These are phyloP conservation scores for Citrus sp. DNA, from an alignment of 345 rosid genomes.

Conservation along the genomic window DNA sequence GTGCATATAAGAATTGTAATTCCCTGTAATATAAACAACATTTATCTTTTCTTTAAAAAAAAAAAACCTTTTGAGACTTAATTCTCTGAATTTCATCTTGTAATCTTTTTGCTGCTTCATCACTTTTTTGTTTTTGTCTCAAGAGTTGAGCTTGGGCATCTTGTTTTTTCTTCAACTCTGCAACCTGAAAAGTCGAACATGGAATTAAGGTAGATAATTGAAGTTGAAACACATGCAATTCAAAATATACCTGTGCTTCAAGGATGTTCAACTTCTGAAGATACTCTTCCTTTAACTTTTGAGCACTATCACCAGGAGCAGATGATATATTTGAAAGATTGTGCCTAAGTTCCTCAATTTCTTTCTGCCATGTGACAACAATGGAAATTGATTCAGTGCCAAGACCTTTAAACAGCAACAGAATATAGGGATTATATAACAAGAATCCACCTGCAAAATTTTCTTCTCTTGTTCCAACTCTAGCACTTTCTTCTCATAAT, in stretches of 20 bases:
- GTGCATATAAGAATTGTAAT: neutral
- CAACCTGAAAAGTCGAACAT: conserved; percentile 47
- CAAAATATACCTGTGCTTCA: conserved; percentile 71
- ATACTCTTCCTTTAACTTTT: conserved; percentile 77
- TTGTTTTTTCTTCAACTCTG: conserved; percentile 89
- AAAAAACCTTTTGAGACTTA: conserved; percentile 69
- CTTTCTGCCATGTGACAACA: conserved; percentile 57
- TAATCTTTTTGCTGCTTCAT: conserved; percentile 74
- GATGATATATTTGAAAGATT: conserved; percentile 75
- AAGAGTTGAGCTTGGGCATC: conserved; percentile 93
- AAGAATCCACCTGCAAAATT: conserved; percentile 62
- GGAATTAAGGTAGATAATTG: neutral
- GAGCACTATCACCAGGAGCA: conserved; percentile 72
- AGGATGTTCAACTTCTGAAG: conserved; percentile 87
- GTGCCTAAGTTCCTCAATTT: conserved; percentile 72
- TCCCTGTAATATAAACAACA: neutral
- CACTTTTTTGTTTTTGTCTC: conserved; percentile 96
- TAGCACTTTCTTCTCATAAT: conserved; percentile 85
- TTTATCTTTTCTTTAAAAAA: neutral
- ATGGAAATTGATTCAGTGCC: neutral
- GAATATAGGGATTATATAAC: neutral
- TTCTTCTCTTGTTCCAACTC: conserved; percentile 89
- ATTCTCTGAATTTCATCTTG: conserved; percentile 94
- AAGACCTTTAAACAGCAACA: neutral
- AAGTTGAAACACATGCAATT: conserved; percentile 1